Percentiles rank a stretch among this genome's conserved stretches.
Evolutionary conservation across 192 early-diverging fungal genomes (phyloP).

Genomic region (Hyaloraphidium curvatum): DNA sequence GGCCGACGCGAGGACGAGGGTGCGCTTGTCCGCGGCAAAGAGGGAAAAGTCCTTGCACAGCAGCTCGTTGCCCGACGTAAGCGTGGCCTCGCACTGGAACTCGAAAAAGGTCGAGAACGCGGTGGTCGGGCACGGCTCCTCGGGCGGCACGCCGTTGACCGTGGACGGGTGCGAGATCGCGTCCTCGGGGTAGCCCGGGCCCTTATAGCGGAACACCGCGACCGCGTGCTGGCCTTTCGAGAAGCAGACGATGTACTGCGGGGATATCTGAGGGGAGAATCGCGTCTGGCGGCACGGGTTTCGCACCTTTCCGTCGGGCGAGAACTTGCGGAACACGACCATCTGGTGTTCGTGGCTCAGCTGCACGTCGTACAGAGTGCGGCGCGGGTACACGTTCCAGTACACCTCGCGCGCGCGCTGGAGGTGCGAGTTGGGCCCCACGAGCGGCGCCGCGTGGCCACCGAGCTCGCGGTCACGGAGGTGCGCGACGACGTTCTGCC

Average conservation of each 20-base stretch:
- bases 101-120: conserved; percentile 19
- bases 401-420: not conserved
- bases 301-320: not conserved
- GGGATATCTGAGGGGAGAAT: no score
- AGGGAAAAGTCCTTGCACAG: conserved; percentile 46
- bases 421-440: not conserved
- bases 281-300: no score
- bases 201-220: conserved; percentile 13
- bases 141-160: not conserved
- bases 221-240: conserved; percentile 17
- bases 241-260: conserved; percentile 25
- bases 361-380: not conserved
- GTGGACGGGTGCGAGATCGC: no score
- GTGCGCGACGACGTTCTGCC: no score
- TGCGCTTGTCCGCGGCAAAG: conserved; percentile 24
- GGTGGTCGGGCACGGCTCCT: not conserved
- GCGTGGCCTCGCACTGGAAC: conserved; percentile 13
- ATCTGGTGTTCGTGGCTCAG: not conserved
- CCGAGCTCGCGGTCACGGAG: not conserved
- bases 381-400: not conserved
- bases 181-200: no score
- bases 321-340: not conserved
- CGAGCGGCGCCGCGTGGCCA: not conserved
- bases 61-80: conserved; percentile 19
- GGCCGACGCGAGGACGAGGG: conserved; percentile 42